Percentiles rank a stretch among this genome's conserved stretches.
phyloP scores from a whole-genome alignment of 495 filamentous ascomycete genomes.

The Melanomma pulvis-pyrius region DNA sequence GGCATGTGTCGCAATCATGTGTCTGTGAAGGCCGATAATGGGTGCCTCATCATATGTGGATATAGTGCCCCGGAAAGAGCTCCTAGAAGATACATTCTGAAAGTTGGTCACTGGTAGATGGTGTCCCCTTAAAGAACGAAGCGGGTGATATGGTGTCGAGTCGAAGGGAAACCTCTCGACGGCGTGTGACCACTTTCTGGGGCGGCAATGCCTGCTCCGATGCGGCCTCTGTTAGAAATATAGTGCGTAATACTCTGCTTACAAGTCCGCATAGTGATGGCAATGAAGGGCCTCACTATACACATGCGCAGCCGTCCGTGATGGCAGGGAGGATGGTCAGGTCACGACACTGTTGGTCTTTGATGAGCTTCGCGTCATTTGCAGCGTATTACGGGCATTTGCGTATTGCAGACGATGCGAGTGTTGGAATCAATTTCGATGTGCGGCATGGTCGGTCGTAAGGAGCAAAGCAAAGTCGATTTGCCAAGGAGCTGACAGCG shows the following conservation, averaged over 20 bases:
- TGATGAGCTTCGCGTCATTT: conserved; percentile 22
- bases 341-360: conserved; percentile 11
- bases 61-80: background rate
- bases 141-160: background rate
- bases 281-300: background rate
- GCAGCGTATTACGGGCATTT: background rate
- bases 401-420: conserved; percentile 8
- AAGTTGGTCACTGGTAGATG: too few relatives aligned
- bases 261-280: background rate
- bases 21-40: background rate
- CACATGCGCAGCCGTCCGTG: background rate
- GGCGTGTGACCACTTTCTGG: background rate
- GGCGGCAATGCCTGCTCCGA: background rate
- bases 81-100: background rate
- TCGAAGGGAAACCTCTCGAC: background rate
- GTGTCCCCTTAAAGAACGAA: background rate
- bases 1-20: background rate
- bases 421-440: conserved; percentile 7
- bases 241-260: background rate
- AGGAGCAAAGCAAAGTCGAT: background rate
- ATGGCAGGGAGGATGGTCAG: background rate
- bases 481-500: background rate
- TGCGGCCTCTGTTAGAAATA: background rate
- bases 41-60: background rate
- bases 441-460: conserved; percentile 24